Conservation (phyloP, 768 basidiomycete species). For the Clitopilus passeckerianus region DNA sequence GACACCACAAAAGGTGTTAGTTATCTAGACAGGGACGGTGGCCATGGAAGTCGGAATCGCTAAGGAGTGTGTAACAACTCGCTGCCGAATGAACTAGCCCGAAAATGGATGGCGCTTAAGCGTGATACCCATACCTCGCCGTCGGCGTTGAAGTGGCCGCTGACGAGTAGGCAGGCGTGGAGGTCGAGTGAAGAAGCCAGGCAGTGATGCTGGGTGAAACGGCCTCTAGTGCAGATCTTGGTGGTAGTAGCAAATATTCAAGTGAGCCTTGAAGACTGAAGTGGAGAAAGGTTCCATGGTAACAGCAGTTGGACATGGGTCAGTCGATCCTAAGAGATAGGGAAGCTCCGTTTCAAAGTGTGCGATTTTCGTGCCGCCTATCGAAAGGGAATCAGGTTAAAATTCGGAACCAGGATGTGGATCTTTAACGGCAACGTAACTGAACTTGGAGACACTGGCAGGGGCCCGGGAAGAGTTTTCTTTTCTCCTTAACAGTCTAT, state of each 20-base stretch:
- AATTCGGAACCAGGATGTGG: slow-evolving; percentile 74
- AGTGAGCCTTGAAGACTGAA: too few relatives aligned
- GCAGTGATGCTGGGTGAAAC: slow-evolving; percentile 64
- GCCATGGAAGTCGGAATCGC: too few relatives aligned
- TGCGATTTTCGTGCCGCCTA: slow-evolving; percentile 64
- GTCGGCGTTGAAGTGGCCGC: slow-evolving; percentile 66
- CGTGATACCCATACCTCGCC: slow-evolving; percentile 82
- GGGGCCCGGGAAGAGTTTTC: too few relatives aligned
- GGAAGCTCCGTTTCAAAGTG: too few relatives aligned
- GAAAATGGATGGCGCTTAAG: slow-evolving; percentile 90
- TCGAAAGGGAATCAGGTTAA: slow-evolving; percentile 79
- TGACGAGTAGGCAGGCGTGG: slow-evolving; percentile 77
- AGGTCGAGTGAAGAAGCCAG: slow-evolving; percentile 74
- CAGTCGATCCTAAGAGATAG: too few relatives aligned
- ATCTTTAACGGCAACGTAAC: too few relatives aligned
- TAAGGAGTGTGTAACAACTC: slow-evolving; percentile 88
- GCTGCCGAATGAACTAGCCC: slow-evolving; percentile 89
- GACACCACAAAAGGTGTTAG: too few relatives aligned
- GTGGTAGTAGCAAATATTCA: too few relatives aligned
- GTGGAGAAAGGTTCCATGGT: too few relatives aligned
- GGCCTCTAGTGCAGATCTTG: slow-evolving; percentile 79
- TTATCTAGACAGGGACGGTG: too few relatives aligned
- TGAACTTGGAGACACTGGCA: too few relatives aligned
- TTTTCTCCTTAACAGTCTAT: slow-evolving; percentile 68
- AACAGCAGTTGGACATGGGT: too few relatives aligned